These are phyloP conservation scores for Tricholoma sp. DNA, from an alignment of 768 basidiomycete species.

Conservation along the genomic window DNA sequence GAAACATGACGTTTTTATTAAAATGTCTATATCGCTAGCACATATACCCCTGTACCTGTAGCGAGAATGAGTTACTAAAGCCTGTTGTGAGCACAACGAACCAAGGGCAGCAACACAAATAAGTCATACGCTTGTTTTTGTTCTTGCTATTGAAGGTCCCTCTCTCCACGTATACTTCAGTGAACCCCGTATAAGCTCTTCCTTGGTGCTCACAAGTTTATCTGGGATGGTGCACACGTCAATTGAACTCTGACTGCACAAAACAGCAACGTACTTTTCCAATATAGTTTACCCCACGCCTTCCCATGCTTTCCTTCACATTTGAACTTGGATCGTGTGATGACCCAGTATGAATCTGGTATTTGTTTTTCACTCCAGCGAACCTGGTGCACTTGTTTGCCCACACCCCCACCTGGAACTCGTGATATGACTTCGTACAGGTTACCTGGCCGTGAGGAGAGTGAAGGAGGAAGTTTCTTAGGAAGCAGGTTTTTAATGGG, in stretches of 20 bases:
- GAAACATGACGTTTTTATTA: no score
- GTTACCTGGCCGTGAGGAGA: constrained; percentile 52
- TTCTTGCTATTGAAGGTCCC: constrained; percentile 40
- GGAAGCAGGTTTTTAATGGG: constrained; percentile 56
- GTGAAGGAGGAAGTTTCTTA: constrained; percentile 51
- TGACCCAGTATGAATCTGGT: constrained; percentile 63
- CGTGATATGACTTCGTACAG: constrained; percentile 72
- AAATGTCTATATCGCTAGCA: no score
- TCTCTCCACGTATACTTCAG: constrained; percentile 73
- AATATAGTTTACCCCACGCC: constrained; percentile 76
- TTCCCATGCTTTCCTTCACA: constrained; percentile 71
- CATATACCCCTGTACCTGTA: not conserved
- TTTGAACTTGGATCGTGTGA: constrained; percentile 71
- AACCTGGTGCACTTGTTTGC: constrained; percentile 63
- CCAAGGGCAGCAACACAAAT: not conserved
- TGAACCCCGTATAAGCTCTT: constrained; percentile 63
- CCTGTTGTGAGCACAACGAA: not conserved
- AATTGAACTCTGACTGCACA: not conserved
- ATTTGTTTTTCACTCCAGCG: constrained; percentile 73
- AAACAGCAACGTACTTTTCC: constrained; percentile 56
- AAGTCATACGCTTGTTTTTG: not conserved
- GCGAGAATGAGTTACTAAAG: not conserved
- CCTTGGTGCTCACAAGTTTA: constrained; percentile 49
- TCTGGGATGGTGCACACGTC: constrained; percentile 32
- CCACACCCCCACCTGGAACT: constrained; percentile 61